phyloP scores from a whole-genome alignment of 495 filamentous ascomycete species.

The Lophium mytilinum region DNA sequence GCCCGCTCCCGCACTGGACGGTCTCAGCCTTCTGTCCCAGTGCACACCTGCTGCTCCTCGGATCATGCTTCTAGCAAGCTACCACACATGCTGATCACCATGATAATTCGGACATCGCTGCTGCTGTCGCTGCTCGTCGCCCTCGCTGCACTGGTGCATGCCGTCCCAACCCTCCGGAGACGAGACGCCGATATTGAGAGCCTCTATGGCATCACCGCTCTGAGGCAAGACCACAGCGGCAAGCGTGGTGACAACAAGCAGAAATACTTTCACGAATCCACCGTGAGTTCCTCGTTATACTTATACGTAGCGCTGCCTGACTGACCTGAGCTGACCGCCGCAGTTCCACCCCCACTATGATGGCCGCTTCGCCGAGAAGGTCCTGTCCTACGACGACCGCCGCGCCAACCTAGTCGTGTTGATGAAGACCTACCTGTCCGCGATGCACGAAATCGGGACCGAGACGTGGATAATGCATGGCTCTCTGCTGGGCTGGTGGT shows the following conservation, averaged over 20 bases:
- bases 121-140: neutral
- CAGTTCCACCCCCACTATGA: constrained; percentile 33
- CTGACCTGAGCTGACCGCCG: too few relatives aligned
- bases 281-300: constrained; percentile 5
- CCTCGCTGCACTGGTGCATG: neutral
- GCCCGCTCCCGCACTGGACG: too few relatives aligned
- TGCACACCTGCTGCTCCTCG: too few relatives aligned
- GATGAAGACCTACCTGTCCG: constrained; percentile 47
- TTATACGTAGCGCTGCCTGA: neutral
- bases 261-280: constrained; percentile 32
- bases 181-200: constrained; percentile 14
- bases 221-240: constrained; percentile 14
- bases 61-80: too few relatives aligned
- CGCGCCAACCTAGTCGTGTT: constrained; percentile 40
- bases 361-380: constrained; percentile 28
- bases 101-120: neutral
- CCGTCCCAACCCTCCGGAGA: constrained; percentile 1
- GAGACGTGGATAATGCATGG: constrained; percentile 62
- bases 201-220: constrained; percentile 10
- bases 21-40: too few relatives aligned
- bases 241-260: constrained; percentile 13
- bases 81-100: neutral
- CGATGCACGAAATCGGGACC: constrained; percentile 47
- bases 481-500: constrained; percentile 54
- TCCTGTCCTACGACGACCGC: constrained; percentile 18